phyloP scores from a whole-genome alignment of 2,329 filamentous ascomycete species.

The Aphanoascus verrucosus region DNA sequence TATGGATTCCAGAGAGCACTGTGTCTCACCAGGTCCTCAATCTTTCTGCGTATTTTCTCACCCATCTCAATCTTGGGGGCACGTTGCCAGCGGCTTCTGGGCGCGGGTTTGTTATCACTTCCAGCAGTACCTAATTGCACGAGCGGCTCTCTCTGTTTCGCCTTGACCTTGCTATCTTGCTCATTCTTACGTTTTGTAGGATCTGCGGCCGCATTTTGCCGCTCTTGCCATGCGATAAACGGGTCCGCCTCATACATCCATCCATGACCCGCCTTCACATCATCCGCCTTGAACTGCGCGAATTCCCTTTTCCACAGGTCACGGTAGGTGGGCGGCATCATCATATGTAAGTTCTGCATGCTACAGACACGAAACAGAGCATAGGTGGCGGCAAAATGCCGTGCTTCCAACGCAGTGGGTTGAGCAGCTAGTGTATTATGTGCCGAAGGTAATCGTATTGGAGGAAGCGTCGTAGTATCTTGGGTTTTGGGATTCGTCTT shows the following conservation, averaged over 20 bases:
- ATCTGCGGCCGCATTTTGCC: slow-evolving; percentile 63
- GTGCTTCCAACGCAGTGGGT: slow-evolving; percentile 75
- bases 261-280: slow-evolving; percentile 61
- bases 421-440: slow-evolving; percentile 67
- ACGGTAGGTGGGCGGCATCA: slow-evolving; percentile 80
- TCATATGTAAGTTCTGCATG: slow-evolving; percentile 92
- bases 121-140: slow-evolving; percentile 41
- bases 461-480: slow-evolving; percentile 61
- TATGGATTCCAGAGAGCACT: slow-evolving; percentile 83
- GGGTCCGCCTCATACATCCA: slow-evolving; percentile 97
- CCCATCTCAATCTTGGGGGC: slow-evolving; percentile 93
- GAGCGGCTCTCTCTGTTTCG: slow-evolving; percentile 47
- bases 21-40: slow-evolving; percentile 68
- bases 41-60: slow-evolving; percentile 61
- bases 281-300: slow-evolving; percentile 65
- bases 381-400: slow-evolving; percentile 87
- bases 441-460: slow-evolving; percentile 67
- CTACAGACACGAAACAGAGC: slow-evolving; percentile 83
- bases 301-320: slow-evolving; percentile 86
- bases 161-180: slow-evolving; percentile 45
- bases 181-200: slow-evolving; percentile 63
- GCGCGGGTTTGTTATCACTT: slow-evolving; percentile 27
- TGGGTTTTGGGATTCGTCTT: slow-evolving; percentile 69
- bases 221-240: slow-evolving; percentile 68
- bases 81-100: slow-evolving; percentile 50